Conservation (phyloP, 495 filamentous ascomycete species). For the Podospora australis region DNA sequence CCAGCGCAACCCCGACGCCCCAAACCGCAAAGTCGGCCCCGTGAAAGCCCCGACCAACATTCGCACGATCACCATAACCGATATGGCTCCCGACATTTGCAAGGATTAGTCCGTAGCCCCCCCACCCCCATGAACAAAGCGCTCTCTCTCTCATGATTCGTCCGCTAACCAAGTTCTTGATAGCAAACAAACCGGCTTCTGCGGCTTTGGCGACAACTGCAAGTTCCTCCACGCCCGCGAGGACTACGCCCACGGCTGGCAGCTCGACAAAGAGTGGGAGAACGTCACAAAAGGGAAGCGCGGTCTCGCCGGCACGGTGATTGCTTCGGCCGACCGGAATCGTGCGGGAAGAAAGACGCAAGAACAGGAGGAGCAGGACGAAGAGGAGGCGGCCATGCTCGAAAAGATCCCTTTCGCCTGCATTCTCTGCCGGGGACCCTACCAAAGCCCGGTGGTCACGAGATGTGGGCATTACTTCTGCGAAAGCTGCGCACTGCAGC, state of each 20-base stretch:
- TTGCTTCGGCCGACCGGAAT: conserved; percentile 54
- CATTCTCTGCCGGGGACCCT: conserved; percentile 77
- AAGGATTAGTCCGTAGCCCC: conserved; percentile 52
- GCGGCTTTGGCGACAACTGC: conserved; percentile 47
- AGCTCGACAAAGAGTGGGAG: conserved; percentile 92
- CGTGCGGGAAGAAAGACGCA: no score
- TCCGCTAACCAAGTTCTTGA: no score
- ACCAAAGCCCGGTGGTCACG: conserved; percentile 77
- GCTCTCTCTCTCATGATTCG: no score
- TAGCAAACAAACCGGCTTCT: conserved; percentile 18
- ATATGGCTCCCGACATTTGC: conserved; percentile 90
- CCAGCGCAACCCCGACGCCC: conserved; percentile 75
- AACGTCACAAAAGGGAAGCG: conserved; percentile 70
- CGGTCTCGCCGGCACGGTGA: conserved; percentile 52
- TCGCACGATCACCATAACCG: conserved; percentile 80
- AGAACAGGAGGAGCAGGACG: conserved; percentile 48
- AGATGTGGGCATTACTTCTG: conserved; percentile 96
- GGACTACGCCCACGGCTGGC: conserved; percentile 91
- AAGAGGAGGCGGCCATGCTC: conserved; percentile 67
- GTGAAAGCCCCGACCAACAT: conserved; percentile 87
- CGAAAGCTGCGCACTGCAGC: conserved; percentile 73
- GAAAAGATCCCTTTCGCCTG: conserved; percentile 95
- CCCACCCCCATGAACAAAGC: not conserved
- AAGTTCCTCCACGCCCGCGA: conserved; percentile 84
- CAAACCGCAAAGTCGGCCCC: conserved; percentile 66